Evolutionary conservation across 2,329 filamentous ascomycete species (phyloP), one percentile per base, ranked within the genome.

Genomic region (Pseudomassariella vexata): DNA sequence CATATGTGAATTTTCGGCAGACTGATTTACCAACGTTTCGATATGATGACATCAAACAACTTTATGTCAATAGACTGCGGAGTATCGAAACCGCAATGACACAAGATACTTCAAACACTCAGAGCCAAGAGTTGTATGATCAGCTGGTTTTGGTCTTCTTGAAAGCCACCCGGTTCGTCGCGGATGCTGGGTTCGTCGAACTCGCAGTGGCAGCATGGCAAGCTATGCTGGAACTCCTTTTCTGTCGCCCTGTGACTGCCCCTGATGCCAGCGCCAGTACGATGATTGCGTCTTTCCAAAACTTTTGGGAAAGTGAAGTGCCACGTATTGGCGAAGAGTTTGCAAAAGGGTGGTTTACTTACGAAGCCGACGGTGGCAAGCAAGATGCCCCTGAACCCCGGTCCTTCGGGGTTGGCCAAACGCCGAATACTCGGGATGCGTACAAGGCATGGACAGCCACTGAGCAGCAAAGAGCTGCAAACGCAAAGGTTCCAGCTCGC

Each of bases 251-350:
- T 3, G 31, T 46, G 4, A 34, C 50, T 5, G 30, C 59, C 3
- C 34, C 47, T n/a, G 28, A 48, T 24, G 42, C 46, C 2, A 33
- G 46, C 9, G 43, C 41, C n/a, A 28, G 43, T 8, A 42, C 45
- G 5, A 30, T 66, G 9, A 50, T 57, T 3, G 49, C 51, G 34
- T 38, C 40, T 0, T 84, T 95, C 39, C 64, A 73, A 28, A 70
- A 79, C 3, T 95, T 92, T 41, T 96, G 92, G 92, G 87, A 95
- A 37, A 85, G 79, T 35, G 90, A 95, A 50, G 69, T 77, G 1
- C 66, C 83, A 1, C 75, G 90, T 5, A 72, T 95, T 33, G 90
- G 90, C 8, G 90, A 96, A 45, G 49, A 59, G 1, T 67, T 65
- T 2, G 80, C 86, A 3, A 65, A 68, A 39, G 87, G 88, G 1